Evolutionary conservation across 306 rosid species (phyloP).

Genomic region (Calophaca sinica): DNA sequence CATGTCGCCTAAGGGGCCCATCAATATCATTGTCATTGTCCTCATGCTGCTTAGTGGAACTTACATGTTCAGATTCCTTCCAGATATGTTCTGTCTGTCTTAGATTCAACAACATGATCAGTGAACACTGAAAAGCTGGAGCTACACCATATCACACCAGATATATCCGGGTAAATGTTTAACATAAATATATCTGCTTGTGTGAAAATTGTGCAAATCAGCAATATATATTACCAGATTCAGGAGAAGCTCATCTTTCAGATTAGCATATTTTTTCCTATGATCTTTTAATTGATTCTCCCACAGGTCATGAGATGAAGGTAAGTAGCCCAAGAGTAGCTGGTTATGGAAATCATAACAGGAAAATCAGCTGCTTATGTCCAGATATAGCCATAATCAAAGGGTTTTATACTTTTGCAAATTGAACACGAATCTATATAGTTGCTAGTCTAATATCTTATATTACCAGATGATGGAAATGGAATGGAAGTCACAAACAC

Average conservation of each 20-base stretch:
- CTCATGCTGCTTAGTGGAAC: constrained; percentile 47
- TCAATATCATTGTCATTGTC: constrained; percentile 54
- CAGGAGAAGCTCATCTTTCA: constrained; percentile 75
- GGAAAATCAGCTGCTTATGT: constrained; percentile 49
- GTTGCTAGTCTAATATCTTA: neutral
- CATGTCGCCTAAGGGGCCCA: constrained; percentile 64
- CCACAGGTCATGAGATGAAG: constrained; percentile 73
- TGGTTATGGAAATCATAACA: constrained; percentile 54
- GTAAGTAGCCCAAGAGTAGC: constrained; percentile 83
- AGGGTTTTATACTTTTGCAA: constrained; percentile 30
- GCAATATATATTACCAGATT: constrained; percentile 70
- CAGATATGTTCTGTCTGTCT: constrained; percentile 70
- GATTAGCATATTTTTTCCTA: constrained; percentile 64
- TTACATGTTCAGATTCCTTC: constrained; percentile 50
- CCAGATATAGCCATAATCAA: constrained; percentile 39
- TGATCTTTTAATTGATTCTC: constrained; percentile 64
- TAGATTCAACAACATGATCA: constrained; percentile 63
- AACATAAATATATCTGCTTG: constrained; percentile 35
- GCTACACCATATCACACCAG: constrained; percentile 23
- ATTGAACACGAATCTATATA: constrained; percentile 2
- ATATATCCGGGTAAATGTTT: neutral
- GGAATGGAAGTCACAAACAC: neutral
- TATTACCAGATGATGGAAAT: neutral
- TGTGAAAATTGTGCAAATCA: constrained; percentile 30
- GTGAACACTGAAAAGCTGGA: constrained; percentile 42